These are phyloP conservation scores for Babesia divergens DNA, from an alignment of 169 alveolate genomes.

Conservation along the genomic window DNA sequence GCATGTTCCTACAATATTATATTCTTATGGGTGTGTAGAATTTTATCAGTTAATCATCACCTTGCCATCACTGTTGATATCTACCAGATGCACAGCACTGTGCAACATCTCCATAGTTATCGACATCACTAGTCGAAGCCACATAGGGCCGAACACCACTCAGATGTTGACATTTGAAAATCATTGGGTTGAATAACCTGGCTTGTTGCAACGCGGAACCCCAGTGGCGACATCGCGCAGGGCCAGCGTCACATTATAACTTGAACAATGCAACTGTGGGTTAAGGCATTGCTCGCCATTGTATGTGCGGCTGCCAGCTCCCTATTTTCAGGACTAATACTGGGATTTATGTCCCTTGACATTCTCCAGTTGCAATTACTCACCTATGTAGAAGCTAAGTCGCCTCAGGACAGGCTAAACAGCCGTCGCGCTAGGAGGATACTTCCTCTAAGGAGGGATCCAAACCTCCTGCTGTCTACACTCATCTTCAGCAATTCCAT, in stretches of 20 bases:
- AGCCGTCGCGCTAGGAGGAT: slow-evolving; percentile 79
- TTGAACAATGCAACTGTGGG: slow-evolving; percentile 53
- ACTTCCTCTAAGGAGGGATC: slow-evolving; percentile 81
- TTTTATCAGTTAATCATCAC: too few relatives aligned
- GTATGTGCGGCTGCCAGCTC: slow-evolving; percentile 69
- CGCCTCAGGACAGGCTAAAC: slow-evolving; percentile 70
- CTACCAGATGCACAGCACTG: too few relatives aligned
- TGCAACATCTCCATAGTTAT: too few relatives aligned
- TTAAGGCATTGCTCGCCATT: slow-evolving; percentile 39
- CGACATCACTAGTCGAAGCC: too few relatives aligned
- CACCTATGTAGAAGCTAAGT: slow-evolving; percentile 69
- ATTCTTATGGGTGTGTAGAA: too few relatives aligned
- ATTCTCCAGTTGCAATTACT: slow-evolving; percentile 79
- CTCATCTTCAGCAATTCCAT: slow-evolving; percentile 83
- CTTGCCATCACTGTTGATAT: too few relatives aligned
- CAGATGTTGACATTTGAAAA: too few relatives aligned
- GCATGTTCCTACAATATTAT: neutral
- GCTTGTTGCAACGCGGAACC: too few relatives aligned
- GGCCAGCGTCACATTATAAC: neutral
- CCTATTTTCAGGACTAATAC: slow-evolving; percentile 82
- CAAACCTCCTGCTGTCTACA: slow-evolving; percentile 82
- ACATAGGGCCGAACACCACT: too few relatives aligned
- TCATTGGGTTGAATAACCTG: too few relatives aligned
- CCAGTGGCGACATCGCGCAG: neutral
- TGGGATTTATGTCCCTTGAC: slow-evolving; percentile 86